These are phyloP conservation scores for Pseudocercospora macadamiae DNA, from an alignment of 2,329 filamentous ascomycete species.

Conservation along the genomic window DNA sequence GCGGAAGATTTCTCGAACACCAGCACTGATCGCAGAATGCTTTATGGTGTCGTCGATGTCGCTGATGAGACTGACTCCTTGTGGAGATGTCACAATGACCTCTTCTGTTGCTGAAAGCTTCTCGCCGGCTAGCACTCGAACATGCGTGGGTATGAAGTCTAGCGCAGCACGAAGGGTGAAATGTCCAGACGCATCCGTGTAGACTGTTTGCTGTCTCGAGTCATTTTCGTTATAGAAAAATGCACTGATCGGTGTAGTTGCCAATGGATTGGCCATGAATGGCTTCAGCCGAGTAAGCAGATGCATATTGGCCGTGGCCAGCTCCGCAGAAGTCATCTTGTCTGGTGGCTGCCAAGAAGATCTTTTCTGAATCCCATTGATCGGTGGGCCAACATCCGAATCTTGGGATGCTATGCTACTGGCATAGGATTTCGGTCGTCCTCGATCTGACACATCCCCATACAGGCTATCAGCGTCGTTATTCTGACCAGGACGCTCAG, in stretches of 20 bases:
- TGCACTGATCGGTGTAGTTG: conserved; percentile 77
- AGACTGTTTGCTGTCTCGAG: conserved; percentile 81
- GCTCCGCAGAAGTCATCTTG: conserved; percentile 74
- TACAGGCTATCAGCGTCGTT: conserved; percentile 46
- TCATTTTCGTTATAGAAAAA: conserved; percentile 91
- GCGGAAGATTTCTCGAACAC: conserved; percentile 91
- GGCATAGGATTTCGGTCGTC: conserved; percentile 20
- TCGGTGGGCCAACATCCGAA: conserved; percentile 25
- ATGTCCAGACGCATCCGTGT: conserved; percentile 86
- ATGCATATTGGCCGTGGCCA: conserved; percentile 79
- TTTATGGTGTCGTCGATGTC: conserved; percentile 99
- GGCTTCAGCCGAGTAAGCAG: conserved; percentile 85
- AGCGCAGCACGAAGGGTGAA: conserved; percentile 79
- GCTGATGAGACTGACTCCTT: conserved; percentile 88
- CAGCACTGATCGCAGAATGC: conserved; percentile 83
- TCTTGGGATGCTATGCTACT: conserved; percentile 31
- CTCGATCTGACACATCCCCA: conserved; percentile 34
- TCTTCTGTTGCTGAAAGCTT: conserved; percentile 79
- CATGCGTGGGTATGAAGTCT: conserved; percentile 87
- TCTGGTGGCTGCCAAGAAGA: conserved; percentile 54
- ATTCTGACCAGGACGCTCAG: conserved; percentile 62
- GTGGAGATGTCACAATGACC: conserved; percentile 74
- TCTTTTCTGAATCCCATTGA: conserved; percentile 50
- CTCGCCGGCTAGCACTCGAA: conserved; percentile 84
- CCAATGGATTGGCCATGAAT: conserved; percentile 83